Conservation (phyloP, 202 grass and related monocot species). For the Elaeis oleifera region DNA sequence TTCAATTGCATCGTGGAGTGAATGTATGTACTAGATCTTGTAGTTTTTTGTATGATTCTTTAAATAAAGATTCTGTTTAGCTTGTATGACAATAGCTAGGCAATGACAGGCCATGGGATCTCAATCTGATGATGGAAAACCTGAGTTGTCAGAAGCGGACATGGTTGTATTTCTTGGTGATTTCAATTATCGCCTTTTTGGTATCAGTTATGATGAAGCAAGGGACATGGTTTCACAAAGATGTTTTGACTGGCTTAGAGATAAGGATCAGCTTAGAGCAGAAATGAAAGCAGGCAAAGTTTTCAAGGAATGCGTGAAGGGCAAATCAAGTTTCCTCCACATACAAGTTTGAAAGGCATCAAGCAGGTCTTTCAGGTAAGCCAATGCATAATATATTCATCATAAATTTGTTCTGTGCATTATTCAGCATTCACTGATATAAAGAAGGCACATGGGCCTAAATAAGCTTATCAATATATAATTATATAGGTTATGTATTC, state of each 20-base stretch:
- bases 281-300: slow-evolving; percentile 95
- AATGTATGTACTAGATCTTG: slow-evolving; percentile 12
- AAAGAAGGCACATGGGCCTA: too few species aligned
- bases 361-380: slow-evolving; percentile 77
- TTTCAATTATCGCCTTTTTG: slow-evolving; percentile 91
- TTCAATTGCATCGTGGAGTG: slow-evolving; percentile 6
- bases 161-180: slow-evolving; percentile 95
- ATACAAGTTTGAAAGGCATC: slow-evolving; percentile 87
- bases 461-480: too few species aligned
- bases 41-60: too few species aligned
- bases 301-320: slow-evolving; percentile 98
- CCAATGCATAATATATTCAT: not conserved
- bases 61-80: too few species aligned
- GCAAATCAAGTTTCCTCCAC: slow-evolving; percentile 89
- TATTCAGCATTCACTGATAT: too few species aligned
- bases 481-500: too few species aligned
- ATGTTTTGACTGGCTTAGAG: slow-evolving; percentile 98
- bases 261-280: slow-evolving; percentile 83
- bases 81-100: not conserved
- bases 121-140: slow-evolving; percentile 58
- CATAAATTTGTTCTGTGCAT: too few species aligned
- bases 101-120: slow-evolving; percentile 55
- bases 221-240: slow-evolving; percentile 98
- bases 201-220: slow-evolving; percentile 94
- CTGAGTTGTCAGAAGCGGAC: slow-evolving; percentile 83